phyloP scores from a whole-genome alignment of 805 yeast genomes.

The Wickerhamiella slavikovae region DNA sequence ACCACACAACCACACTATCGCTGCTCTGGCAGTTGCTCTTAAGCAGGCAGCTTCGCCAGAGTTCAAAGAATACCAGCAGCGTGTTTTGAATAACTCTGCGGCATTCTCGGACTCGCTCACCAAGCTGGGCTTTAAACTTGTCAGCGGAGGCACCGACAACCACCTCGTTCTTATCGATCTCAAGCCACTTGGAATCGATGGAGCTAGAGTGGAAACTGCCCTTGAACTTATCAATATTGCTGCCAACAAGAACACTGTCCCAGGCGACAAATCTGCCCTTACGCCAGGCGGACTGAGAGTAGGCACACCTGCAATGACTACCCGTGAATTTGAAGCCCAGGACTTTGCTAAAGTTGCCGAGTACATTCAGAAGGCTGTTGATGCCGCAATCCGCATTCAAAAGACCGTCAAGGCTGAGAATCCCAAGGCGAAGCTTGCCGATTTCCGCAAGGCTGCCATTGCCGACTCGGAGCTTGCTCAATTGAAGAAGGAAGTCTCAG shows the following conservation, averaged over 20 bases:
- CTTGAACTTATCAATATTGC: slow-evolving; percentile 85
- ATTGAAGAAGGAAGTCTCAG: slow-evolving; percentile 43
- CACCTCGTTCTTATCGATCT: slow-evolving; percentile 76
- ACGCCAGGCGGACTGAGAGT: slow-evolving; percentile 93
- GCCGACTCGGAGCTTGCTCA: slow-evolving; percentile 33
- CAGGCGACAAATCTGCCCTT: slow-evolving; percentile 88
- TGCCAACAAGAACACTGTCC: slow-evolving; percentile 87
- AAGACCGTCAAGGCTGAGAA: slow-evolving; percentile 47
- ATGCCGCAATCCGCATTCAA: slow-evolving; percentile 40
- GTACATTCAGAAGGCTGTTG: slow-evolving; percentile 62
- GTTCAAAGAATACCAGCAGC: slow-evolving; percentile 66
- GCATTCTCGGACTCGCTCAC: slow-evolving; percentile 50
- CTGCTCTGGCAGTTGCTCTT: slow-evolving; percentile 88
- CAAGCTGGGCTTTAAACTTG: slow-evolving; percentile 51
- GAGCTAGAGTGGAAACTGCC: slow-evolving; percentile 86
- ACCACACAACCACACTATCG: slow-evolving; percentile 94
- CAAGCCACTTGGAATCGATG: slow-evolving; percentile 62
- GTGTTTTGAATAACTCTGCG: slow-evolving; percentile 65
- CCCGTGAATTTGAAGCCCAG: slow-evolving; percentile 65
- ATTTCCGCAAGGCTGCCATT: slow-evolving; percentile 52
- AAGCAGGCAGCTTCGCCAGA: slow-evolving; percentile 83
- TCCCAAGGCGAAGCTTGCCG: slow-evolving; percentile 31
- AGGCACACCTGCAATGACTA: slow-evolving; percentile 98
- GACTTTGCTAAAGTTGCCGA: slow-evolving; percentile 69
- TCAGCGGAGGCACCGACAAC: slow-evolving; percentile 86